A percentile compares a stretch with the other conserved stretches of the same genome.
phyloP scores from a whole-genome alignment of 2,329 filamentous ascomycete genomes.

The Acrocalymma vagum region DNA sequence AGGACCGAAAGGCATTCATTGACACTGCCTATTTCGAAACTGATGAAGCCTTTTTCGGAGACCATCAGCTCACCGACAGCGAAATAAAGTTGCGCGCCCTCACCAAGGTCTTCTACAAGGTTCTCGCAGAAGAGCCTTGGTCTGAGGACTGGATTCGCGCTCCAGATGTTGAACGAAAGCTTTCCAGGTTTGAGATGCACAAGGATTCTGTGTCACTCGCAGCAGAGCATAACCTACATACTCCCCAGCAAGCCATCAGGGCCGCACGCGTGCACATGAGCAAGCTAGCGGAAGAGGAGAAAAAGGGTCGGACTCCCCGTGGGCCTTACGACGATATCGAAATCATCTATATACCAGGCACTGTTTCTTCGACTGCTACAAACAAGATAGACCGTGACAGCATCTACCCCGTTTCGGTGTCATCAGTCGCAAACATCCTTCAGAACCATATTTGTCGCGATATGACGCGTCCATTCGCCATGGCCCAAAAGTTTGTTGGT shows the following conservation, averaged over 20 bases:
- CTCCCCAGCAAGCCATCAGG: constrained; percentile 40
- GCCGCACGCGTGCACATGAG: constrained; percentile 38
- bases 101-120: constrained; percentile 47
- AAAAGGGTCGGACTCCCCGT: constrained; percentile 26
- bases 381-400: constrained; percentile 41
- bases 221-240: constrained; percentile 32
- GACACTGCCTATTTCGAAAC: constrained; percentile 38
- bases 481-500: constrained; percentile 44
- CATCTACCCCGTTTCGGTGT: constrained; percentile 46
- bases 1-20: constrained; percentile 44
- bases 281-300: constrained; percentile 14
- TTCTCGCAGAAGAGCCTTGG: constrained; percentile 49
- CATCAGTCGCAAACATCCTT: constrained; percentile 41
- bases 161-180: constrained; percentile 47
- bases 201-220: constrained; percentile 43
- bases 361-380: constrained; percentile 46
- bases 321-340: constrained; percentile 48
- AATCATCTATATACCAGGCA: constrained; percentile 48
- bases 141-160: constrained; percentile 48
- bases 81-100: constrained; percentile 47
- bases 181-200: constrained; percentile 48
- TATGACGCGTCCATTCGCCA: constrained; percentile 43
- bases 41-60: constrained; percentile 39
- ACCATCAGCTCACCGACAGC: constrained; percentile 34
- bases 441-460: constrained; percentile 44